Percentiles rank a stretch among this genome's conserved stretches.
Conservation (phyloP, 1,284 basidiomycete genomes). For the Marasmius oreades region DNA sequence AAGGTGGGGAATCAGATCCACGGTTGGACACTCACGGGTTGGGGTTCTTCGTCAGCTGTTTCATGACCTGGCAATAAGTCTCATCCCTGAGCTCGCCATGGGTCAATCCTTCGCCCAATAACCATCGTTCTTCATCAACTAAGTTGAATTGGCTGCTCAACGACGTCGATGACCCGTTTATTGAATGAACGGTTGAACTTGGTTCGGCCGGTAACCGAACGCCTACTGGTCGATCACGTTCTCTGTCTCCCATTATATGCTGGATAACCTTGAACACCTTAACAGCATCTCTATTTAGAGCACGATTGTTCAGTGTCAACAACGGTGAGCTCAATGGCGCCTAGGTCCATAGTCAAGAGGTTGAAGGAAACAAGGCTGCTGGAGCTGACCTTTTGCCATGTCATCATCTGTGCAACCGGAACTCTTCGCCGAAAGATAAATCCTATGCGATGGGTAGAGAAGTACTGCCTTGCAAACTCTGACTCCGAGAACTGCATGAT, state of each 20-base stretch:
- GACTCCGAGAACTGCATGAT: constrained; percentile 83
- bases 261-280: constrained; percentile 87
- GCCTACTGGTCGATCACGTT: constrained; percentile 56
- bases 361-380: not conserved
- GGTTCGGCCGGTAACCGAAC: constrained; percentile 40
- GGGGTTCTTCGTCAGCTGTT: constrained; percentile 83
- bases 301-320: constrained; percentile 57
- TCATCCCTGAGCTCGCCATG: constrained; percentile 87
- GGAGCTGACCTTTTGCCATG: constrained; percentile 74
- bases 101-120: constrained; percentile 73
- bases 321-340: constrained; percentile 69
- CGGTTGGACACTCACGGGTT: constrained; percentile 48
- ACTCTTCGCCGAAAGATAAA: constrained; percentile 79
- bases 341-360: constrained; percentile 27
- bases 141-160: constrained; percentile 38
- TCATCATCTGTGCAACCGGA: constrained; percentile 82
- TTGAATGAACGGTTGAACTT: constrained; percentile 34
- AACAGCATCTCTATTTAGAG: constrained; percentile 72
- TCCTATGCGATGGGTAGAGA: constrained; percentile 83
- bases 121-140: constrained; percentile 83
- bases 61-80: constrained; percentile 89
- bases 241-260: constrained; percentile 88
- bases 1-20: not conserved
- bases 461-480: constrained; percentile 82
- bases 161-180: constrained; percentile 56